Conservation (phyloP, 257 asterid species). For the Euphrasia confusa region DNA sequence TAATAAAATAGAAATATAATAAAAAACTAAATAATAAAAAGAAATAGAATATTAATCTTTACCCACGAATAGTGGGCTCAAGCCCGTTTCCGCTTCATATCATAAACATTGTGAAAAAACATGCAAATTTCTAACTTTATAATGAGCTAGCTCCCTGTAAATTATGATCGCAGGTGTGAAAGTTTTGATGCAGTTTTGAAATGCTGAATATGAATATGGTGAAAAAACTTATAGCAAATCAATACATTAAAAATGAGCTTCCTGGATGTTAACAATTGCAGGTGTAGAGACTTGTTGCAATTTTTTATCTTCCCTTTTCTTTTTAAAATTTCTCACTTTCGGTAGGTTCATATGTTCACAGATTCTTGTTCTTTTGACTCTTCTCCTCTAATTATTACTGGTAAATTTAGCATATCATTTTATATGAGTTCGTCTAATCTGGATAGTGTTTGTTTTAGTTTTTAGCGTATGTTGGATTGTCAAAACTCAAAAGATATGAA, state of each 20-base stretch:
- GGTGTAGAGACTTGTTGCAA: slow-evolving; percentile 7
- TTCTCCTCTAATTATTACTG: slow-evolving; percentile 1
- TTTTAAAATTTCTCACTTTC: background rate
- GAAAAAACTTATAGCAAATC: background rate
- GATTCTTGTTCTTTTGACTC: slow-evolving; percentile 5
- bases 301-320: background rate
- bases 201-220: background rate
- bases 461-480: slow-evolving; percentile 6
- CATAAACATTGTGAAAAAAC: background rate
- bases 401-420: background rate
- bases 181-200: background rate
- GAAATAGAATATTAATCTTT: too few species aligned
- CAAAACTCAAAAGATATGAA: background rate
- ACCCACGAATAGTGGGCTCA: too few species aligned
- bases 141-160: background rate
- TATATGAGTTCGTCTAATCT: background rate
- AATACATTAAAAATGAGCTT: background rate
- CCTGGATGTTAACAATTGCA: slow-evolving; percentile 2
- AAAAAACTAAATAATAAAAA: too few species aligned
- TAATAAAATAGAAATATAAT: too few species aligned
- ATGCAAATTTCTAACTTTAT: background rate
- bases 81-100: too few species aligned
- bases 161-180: slow-evolving; percentile 1
- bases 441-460: slow-evolving; percentile 10
- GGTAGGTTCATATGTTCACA: slow-evolving; percentile 7